Conservation (phyloP, 768 basidiomycete species). For the Calocybe indica region DNA sequence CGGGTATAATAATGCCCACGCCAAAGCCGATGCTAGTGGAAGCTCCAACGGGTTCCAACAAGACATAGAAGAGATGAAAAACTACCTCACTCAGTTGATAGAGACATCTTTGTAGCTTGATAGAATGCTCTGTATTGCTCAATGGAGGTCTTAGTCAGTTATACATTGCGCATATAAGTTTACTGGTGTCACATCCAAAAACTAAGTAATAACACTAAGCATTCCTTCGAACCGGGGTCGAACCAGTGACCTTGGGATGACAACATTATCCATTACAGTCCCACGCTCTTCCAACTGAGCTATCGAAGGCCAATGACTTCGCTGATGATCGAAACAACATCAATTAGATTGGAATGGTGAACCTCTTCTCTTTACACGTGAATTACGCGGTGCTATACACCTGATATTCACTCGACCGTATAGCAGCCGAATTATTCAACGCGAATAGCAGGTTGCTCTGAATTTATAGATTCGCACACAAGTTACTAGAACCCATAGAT, state of each 20-base stretch:
- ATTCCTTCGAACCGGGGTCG: conserved; percentile 23
- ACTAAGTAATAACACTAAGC: conserved; percentile 1
- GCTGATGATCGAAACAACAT: too few relatives aligned
- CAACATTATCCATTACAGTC: conserved; percentile 31
- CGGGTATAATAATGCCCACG: conserved; percentile 19
- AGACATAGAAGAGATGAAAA: conserved; percentile 71
- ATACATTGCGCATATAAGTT: too few relatives aligned
- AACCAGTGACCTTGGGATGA: conserved; percentile 40
- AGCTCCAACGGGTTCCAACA: conserved; percentile 58
- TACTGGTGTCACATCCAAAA: not conserved
- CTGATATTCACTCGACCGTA: too few relatives aligned
- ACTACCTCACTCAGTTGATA: conserved; percentile 39
- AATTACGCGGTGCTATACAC: too few relatives aligned
- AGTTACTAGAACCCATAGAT: too few relatives aligned
- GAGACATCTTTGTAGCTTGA: not conserved
- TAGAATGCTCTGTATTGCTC: not conserved
- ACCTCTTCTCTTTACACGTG: too few relatives aligned
- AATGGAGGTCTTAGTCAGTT: too few relatives aligned
- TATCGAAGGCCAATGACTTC: conserved; percentile 17
- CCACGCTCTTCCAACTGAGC: conserved; percentile 48
- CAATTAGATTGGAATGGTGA: too few relatives aligned
- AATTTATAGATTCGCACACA: too few relatives aligned
- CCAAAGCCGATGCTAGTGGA: conserved; percentile 30
- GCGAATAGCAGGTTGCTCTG: too few relatives aligned
- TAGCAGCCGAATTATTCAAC: too few relatives aligned